These are phyloP conservation scores for Mortierella claussenii DNA, from an alignment of 192 early-diverging fungal species.

Conservation along the genomic window DNA sequence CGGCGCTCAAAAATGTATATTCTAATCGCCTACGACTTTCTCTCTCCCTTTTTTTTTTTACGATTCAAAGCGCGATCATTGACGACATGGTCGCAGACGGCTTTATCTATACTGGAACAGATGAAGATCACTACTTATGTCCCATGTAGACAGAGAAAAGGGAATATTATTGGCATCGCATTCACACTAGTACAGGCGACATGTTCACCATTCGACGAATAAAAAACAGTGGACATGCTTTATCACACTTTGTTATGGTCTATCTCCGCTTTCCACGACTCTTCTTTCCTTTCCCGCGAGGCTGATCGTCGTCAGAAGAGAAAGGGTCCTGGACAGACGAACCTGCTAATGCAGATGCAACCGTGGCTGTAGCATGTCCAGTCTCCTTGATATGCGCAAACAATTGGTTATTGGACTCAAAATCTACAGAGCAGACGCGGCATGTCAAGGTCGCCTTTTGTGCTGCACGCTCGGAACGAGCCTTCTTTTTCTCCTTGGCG, in stretches of 20 bases:
- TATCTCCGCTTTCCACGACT: conserved; percentile 49
- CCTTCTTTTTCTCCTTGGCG: conserved; percentile 53
- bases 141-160: too few species aligned
- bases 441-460: conserved; percentile 63
- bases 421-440: conserved; percentile 81
- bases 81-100: conserved; percentile 72
- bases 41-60: conserved; percentile 2
- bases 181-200: too few species aligned
- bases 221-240: too few species aligned
- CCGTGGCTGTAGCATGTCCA: conserved; percentile 80
- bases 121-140: conserved; percentile 75
- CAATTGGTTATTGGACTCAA: conserved; percentile 82
- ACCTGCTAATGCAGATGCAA: not conserved
- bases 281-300: conserved; percentile 50
- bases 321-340: conserved; percentile 3
- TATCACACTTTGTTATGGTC: not conserved
- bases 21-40: conserved; percentile 21
- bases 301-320: conserved; percentile 40
- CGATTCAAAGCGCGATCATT: conserved; percentile 43
- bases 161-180: too few species aligned
- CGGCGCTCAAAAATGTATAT: conserved; percentile 18
- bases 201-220: not conserved
- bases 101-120: conserved; percentile 72
- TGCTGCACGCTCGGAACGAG: conserved; percentile 29
- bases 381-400: conserved; percentile 90